A percentile compares a stretch with the other conserved stretches of the same genome.
Conservation (phyloP, 495 filamentous ascomycete genomes). For the Penicillium lividum region DNA sequence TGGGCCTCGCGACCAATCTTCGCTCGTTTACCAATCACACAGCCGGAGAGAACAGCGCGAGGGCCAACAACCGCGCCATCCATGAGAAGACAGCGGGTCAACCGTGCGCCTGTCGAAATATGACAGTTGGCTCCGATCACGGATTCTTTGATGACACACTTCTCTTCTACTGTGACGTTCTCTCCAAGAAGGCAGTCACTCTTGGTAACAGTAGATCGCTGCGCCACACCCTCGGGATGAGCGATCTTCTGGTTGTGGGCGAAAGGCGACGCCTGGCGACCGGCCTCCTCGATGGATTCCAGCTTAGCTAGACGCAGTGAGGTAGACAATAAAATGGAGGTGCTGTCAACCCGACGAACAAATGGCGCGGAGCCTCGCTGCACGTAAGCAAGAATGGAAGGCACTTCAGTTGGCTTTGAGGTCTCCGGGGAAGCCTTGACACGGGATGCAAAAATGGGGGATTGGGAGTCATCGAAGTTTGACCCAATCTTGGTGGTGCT, state of each 20-base stretch:
- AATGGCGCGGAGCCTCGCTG: constrained; percentile 59
- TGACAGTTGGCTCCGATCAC: constrained; percentile 85
- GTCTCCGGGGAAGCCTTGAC: constrained; percentile 29
- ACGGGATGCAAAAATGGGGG: constrained; percentile 44
- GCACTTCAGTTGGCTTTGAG: constrained; percentile 36
- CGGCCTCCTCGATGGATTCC: constrained; percentile 65
- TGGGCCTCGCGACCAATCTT: constrained; percentile 73
- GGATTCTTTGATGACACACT: constrained; percentile 81
- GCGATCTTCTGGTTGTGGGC: constrained; percentile 78
- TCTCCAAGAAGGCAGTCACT: constrained; percentile 76
- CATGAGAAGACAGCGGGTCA: constrained; percentile 85
- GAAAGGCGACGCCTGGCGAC: constrained; percentile 63
- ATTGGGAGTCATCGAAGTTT: constrained; percentile 9
- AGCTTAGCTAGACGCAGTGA: constrained; percentile 85
- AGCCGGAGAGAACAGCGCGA: constrained; percentile 74
- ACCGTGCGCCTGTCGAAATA: constrained; percentile 75
- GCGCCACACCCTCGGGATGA: constrained; percentile 72
- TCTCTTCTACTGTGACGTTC: constrained; percentile 82
- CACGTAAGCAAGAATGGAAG: constrained; percentile 77
- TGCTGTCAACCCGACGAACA: constrained; percentile 84
- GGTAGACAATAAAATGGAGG: constrained; percentile 72
- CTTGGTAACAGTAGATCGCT: constrained; percentile 72
- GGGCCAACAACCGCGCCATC: constrained; percentile 81
- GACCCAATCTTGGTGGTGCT: constrained; percentile 53
- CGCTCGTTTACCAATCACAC: constrained; percentile 73